A percentile compares a stretch with the other conserved stretches of the same genome.
Conservation (phyloP, 179 eudicot species). For the Corrigiola litoralis region DNA sequence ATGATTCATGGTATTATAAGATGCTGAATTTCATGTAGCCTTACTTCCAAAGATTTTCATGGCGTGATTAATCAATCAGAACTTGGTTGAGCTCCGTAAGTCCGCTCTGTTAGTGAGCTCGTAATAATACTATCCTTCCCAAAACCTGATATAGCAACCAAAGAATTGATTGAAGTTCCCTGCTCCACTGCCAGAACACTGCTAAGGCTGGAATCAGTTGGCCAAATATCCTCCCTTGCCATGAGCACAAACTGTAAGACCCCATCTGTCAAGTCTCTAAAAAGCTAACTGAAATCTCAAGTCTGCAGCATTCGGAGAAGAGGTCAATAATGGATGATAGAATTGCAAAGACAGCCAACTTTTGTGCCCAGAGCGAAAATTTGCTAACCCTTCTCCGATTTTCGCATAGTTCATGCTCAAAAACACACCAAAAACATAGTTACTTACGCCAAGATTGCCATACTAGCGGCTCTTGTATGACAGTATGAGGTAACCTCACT, state of each 20-base stretch:
- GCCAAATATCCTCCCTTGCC: slow-evolving; percentile 33
- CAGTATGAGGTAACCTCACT: too few relatives aligned
- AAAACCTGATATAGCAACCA: slow-evolving; percentile 57
- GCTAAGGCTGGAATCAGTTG: slow-evolving; percentile 65
- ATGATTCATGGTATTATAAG: slow-evolving; percentile 75
- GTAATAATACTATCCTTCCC: slow-evolving; percentile 47
- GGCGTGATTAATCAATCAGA: slow-evolving; percentile 53
- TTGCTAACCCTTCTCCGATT: slow-evolving; percentile 36
- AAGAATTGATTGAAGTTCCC: slow-evolving; percentile 66
- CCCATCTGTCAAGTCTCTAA: slow-evolving; percentile 24
- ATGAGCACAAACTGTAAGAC: slow-evolving; percentile 27
- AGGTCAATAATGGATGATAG: slow-evolving; percentile 37
- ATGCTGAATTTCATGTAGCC: slow-evolving; percentile 46
- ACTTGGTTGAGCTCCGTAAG: slow-evolving; percentile 73
- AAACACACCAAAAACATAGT: slow-evolving; percentile 38
- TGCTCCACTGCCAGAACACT: slow-evolving; percentile 43
- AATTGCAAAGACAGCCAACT: slow-evolving; percentile 33
- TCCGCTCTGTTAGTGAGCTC: slow-evolving; percentile 63
- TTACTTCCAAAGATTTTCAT: slow-evolving; percentile 34
- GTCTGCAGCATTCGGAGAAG: slow-evolving; percentile 39
- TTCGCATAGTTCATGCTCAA: slow-evolving; percentile 28
- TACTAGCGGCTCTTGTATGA: too few relatives aligned
- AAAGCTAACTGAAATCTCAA: slow-evolving; percentile 30
- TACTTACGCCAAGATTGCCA: slow-evolving; percentile 23
- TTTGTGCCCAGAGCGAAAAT: slow-evolving; percentile 33